Conservation (phyloP, 73 alveolate species). For the Paramecium caudatum region DNA sequence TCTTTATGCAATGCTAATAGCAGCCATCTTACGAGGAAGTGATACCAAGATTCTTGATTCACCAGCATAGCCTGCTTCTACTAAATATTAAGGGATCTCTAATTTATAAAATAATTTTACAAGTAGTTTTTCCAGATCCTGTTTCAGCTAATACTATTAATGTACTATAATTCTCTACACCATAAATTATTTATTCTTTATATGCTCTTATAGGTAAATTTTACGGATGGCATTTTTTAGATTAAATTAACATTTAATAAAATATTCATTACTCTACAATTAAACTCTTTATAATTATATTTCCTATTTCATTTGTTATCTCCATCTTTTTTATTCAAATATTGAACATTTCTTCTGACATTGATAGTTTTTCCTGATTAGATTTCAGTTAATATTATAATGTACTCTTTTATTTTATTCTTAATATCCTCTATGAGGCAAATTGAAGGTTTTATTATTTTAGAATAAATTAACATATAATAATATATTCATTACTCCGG, state of each 20-base stretch:
- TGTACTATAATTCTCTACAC: slow-evolving; percentile 82
- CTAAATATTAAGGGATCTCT: slow-evolving; percentile 91
- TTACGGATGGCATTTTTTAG: slow-evolving; percentile 52
- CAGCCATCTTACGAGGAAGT: slow-evolving; percentile 94
- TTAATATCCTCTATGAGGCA: no score
- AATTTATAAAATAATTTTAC: not conserved
- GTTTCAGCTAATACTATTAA: slow-evolving; percentile 94
- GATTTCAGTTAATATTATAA: no score
- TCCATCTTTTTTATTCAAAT: not conserved
- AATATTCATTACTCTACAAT: slow-evolving; percentile 12
- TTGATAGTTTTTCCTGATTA: no score
- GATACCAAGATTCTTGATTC: slow-evolving; percentile 83
- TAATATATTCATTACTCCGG: no score
- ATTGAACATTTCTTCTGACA: no score
- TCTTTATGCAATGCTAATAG: slow-evolving; percentile 90
- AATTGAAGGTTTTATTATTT: no score
- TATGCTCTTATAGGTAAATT: slow-evolving; percentile 46
- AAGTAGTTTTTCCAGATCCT: slow-evolving; percentile 97
- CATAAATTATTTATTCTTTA: slow-evolving; percentile 84
- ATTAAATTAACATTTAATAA: slow-evolving; percentile 43
- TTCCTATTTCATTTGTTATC: slow-evolving; percentile 23
- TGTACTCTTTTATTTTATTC: no score
- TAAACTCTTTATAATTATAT: no score
- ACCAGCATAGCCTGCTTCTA: slow-evolving; percentile 88
- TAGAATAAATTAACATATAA: no score